A percentile compares a stretch with the other conserved stretches of the same genome.
Conservation (phyloP, 176 grass and related monocot species). For the Aechmea fasciata region DNA sequence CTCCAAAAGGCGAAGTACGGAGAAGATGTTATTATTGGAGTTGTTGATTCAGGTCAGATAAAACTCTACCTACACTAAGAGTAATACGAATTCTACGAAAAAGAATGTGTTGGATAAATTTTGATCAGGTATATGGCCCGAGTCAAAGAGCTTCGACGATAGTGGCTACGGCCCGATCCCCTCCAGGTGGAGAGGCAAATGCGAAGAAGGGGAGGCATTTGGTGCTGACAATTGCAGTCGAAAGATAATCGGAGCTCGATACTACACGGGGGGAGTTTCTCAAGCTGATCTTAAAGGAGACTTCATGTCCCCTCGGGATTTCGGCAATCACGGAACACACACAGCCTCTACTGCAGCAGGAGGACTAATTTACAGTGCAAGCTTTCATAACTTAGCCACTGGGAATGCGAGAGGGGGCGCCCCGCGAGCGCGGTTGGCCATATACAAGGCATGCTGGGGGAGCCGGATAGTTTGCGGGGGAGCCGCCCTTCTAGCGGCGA, state of each 20-base stretch:
- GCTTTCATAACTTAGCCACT: background rate
- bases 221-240: constrained; percentile 14
- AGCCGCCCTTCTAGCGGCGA: background rate
- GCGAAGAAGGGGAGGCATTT: constrained; percentile 18
- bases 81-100: background rate
- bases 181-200: constrained; percentile 20
- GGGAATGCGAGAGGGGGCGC: constrained; percentile 4
- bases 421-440: constrained; percentile 17
- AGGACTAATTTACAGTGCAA: background rate
- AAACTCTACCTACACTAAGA: too few relatives aligned
- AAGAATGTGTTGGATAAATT: background rate
- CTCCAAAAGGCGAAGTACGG: constrained; percentile 24
- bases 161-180: constrained; percentile 14
- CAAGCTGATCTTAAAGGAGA: constrained; percentile 1
- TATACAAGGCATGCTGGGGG: constrained; percentile 25
- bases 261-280: background rate
- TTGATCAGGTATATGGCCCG: constrained; percentile 30
- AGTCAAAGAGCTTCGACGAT: constrained; percentile 21
- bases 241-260: constrained; percentile 31
- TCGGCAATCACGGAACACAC: constrained; percentile 10
- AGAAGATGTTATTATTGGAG: constrained; percentile 36
- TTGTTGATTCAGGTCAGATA: constrained; percentile 29
- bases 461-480: fast-evolving
- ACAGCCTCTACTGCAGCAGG: constrained; percentile 22
- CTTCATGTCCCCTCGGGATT: constrained; percentile 25